These are phyloP conservation scores for Arthroderma uncinatum DNA, from an alignment of 2,329 filamentous ascomycete genomes.

Conservation along the genomic window DNA sequence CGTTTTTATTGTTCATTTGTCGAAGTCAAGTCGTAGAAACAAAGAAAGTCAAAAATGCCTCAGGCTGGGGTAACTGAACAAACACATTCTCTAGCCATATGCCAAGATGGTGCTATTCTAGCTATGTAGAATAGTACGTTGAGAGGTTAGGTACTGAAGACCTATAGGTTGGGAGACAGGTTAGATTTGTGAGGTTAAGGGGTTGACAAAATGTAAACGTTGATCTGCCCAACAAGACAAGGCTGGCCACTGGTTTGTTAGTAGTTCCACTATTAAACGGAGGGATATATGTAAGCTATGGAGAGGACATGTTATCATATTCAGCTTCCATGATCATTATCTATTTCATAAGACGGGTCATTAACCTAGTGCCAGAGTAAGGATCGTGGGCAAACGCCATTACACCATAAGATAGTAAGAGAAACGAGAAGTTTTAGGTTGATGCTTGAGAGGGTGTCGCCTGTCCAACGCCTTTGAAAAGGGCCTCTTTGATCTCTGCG, in stretches of 20 bases:
- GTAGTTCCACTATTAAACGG: not conserved
- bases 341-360: not conserved
- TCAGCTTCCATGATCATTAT: not conserved
- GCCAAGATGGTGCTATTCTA: not conserved
- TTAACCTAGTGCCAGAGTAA: not conserved
- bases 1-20: not conserved
- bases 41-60: not conserved
- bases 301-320: not conserved
- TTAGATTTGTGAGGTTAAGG: no score
- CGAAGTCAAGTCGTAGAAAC: not conserved
- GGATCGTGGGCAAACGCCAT: not conserved
- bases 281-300: not conserved
- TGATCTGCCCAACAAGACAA: not conserved
- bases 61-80: not conserved
- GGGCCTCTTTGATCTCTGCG: conserved; percentile 41
- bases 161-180: no score
- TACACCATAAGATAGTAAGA: not conserved
- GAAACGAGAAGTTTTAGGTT: not conserved
- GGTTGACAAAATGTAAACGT: not conserved
- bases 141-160: no score
- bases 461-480: conserved; percentile 35
- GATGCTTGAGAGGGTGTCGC: not conserved
- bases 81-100: not conserved
- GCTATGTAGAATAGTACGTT: no score
- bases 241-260: not conserved